Evolutionary conservation across 805 yeast genomes (phyloP), one percentile per base, ranked within the genome.

Genomic region (Sugiyamaella marilandica): DNA sequence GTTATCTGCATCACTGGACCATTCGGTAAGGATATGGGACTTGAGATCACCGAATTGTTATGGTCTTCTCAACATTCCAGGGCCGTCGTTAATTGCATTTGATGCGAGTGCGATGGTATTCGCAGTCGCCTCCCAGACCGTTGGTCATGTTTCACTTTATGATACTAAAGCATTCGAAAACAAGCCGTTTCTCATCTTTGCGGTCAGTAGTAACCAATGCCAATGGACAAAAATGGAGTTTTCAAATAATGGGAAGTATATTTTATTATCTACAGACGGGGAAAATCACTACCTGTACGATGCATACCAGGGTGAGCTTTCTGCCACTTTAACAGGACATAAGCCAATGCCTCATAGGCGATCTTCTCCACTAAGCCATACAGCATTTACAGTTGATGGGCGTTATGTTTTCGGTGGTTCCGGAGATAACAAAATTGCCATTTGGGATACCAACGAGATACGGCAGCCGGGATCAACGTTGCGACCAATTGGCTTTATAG

Each of bases 11-110:
- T 79, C 95, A 0, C 66, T 78, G 52, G 99, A 94, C 66, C 78
- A 84, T 50, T 82, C 96, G 0, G 86, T 90, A 1, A 80, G 94
- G 57, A 59, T 87, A 5, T 94, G 99, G 99, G 98, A 94, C 69
- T 66, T 86, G 24, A 73, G 92, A 59, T 74, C 85, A 0, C 32
- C 53, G 2, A 48, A 54, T 2, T 55, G 54, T 35, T 55, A 57
- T 53, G 94, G 95, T 0, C 69, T 77, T 3, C 63, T 83, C 21
- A 80, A 79, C 19, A 74, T 79, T 35, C 77, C 81, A 13, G 74
- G 76, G 11, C 82, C 87, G 9, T 69, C 77, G 2, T 68, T 81
- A 26, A 73, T 84, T 10, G 86, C 94, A 0, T 80, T 82, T 59
- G 98, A 92, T 69, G 94, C 97, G 1, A 79, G 86, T 36, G 96